Percentiles rank a stretch among this genome's conserved stretches.
Evolutionary conservation across 2,329 filamentous ascomycete genomes (phyloP).

Genomic region (Volutella citrinella): DNA sequence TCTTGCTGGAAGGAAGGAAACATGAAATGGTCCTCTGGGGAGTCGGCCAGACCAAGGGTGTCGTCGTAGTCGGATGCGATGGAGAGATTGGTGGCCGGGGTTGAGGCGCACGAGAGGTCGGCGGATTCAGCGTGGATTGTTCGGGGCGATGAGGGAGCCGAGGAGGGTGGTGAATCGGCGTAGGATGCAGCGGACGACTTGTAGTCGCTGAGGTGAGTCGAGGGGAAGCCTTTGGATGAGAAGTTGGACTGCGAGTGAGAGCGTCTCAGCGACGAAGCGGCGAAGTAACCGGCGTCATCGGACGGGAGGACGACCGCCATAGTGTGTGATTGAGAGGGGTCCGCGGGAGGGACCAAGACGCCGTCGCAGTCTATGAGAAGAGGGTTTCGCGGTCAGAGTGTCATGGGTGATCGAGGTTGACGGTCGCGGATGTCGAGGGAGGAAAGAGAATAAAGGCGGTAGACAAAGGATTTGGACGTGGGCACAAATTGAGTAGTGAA

Average conservation of each 20-base stretch:
- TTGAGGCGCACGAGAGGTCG: slow-evolving; percentile 58
- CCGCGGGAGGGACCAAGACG: slow-evolving; percentile 20
- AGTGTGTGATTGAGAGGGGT: slow-evolving; percentile 19
- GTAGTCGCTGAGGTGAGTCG: slow-evolving; percentile 48
- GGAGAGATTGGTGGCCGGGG: slow-evolving; percentile 61
- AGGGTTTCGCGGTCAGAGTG: slow-evolving; percentile 16
- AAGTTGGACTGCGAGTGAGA: slow-evolving; percentile 62
- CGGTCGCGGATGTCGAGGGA: not conserved
- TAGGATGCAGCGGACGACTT: slow-evolving; percentile 40
- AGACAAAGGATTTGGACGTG: slow-evolving; percentile 17
- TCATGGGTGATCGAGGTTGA: slow-evolving; percentile 18
- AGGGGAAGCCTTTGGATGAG: slow-evolving; percentile 40
- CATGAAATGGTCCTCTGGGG: slow-evolving; percentile 45
- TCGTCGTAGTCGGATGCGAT: slow-evolving; percentile 57
- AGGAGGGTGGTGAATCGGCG: slow-evolving; percentile 48
- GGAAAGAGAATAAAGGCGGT: not conserved
- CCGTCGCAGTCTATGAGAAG: slow-evolving; percentile 17
- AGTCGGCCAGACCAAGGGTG: slow-evolving; percentile 40
- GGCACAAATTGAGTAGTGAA: slow-evolving; percentile 17
- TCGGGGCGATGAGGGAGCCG: slow-evolving; percentile 55
- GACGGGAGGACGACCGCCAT: slow-evolving; percentile 58
- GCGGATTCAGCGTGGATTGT: slow-evolving; percentile 51
- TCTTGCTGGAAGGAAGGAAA: slow-evolving; percentile 45
- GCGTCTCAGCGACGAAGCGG: slow-evolving; percentile 50
- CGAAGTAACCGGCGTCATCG: slow-evolving; percentile 58